Conservation (phyloP, 169 alveolate species). For the Theileria equi region DNA sequence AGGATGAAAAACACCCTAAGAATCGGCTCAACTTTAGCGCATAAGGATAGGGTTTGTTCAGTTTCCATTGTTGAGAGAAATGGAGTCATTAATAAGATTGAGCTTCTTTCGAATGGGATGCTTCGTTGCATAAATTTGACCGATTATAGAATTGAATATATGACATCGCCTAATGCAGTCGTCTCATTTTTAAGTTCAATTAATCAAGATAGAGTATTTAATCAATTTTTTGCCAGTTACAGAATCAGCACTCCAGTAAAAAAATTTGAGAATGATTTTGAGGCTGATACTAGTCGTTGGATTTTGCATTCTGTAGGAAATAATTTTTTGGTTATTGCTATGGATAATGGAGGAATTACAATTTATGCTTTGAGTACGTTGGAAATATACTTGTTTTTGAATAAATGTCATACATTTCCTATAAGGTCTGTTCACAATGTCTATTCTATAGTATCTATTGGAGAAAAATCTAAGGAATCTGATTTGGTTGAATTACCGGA, state of each 20-base stretch:
- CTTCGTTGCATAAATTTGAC: background rate
- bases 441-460: slow-evolving; percentile 5
- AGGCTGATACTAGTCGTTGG: background rate
- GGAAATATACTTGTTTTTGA: background rate
- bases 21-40: no score
- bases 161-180: slow-evolving; percentile 11
- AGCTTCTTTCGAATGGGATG: slow-evolving; percentile 6
- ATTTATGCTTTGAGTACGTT: slow-evolving; percentile 42
- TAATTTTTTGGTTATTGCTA: slow-evolving; percentile 19
- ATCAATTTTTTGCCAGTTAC: slow-evolving; percentile 5
- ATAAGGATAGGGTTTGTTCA: background rate
- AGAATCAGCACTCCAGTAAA: slow-evolving; percentile 9
- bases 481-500: slow-evolving; percentile 30
- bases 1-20: background rate
- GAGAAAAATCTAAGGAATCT: slow-evolving; percentile 16
- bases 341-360: background rate
- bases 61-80: slow-evolving; percentile 5
- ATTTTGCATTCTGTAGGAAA: slow-evolving; percentile 27
- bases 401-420: slow-evolving; percentile 17
- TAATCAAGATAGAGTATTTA: background rate
- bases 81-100: slow-evolving; percentile 16
- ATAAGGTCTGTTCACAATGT: slow-evolving; percentile 26
- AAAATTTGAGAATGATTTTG: background rate
- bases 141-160: background rate
- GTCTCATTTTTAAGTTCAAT: background rate